Base-by-base conservation (phyloP, 2,329 filamentous ascomycete species). In the Aspergillus pseudoglaucus region DNA sequence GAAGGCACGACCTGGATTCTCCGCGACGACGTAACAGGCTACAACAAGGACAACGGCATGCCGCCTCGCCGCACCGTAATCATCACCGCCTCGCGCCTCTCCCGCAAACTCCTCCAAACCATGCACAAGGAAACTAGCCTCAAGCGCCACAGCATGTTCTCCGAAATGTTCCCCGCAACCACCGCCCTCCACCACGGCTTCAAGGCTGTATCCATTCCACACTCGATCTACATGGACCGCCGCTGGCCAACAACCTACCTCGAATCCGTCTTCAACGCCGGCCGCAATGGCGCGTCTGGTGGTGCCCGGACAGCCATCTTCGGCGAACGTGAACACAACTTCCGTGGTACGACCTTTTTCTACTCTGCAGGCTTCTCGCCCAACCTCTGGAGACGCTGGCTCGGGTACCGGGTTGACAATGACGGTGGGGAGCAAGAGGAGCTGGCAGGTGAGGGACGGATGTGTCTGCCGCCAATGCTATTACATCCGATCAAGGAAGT, bases 161-260 rank as follows among this genome's bases (percentile, higher is more conserved):
- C 90, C 0, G 91, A 97, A 69, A 96, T 96, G 90, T 96, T 89
- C 89, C 88, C 90, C 0, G 85, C 85, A 1, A 93, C 87, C 0
- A 83, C 88, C 1, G 88, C 90, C 1, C 77, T 97, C 8, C 90
- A 96, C 51, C 90, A 96, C 65, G 91, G 91, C 9, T 84, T 88
- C 71, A 97, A 96, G 73, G 90, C 88, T 33, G 90, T 96, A 12
- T 95, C 86, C 56, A 89, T 84, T 2, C 91, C 91, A 1, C 91
- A 97, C 60, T 88, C 90, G 1, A 79, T 95, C 47, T 97, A 86
- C 64, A 81, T 91, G 14, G 90, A 95, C 68, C 84, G 90, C 47
- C 79, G 82, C 59, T 97, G 91, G 91, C 90, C 90, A 0, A 78
- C 80, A 2, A 79, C 82, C 45, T 90, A 90, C 62, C 79, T 93